Base-by-base conservation (phyloP, 192 early-diverging fungal species). In the Cladochytrium replicatum region DNA sequence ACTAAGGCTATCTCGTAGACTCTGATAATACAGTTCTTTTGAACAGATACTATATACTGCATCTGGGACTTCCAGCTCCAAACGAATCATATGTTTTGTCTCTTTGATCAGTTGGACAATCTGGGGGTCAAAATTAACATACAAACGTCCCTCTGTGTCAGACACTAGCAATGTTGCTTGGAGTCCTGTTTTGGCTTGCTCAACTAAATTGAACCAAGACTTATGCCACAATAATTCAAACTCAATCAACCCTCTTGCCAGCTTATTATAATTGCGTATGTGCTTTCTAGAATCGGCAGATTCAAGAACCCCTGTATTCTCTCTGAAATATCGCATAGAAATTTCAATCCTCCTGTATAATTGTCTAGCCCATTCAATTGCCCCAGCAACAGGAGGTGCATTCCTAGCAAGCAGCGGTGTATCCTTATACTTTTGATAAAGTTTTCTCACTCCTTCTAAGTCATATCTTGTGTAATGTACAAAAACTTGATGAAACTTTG, bases 221-320 rank as follows among this genome's bases (percentile, higher is more conserved):
- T 59, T 41, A 58, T 81, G 55, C 77, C 77, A 81, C 9, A 81
- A 48, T 32, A 79, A 22, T 44, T 81, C 77, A 50, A 77, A 81
- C 50, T 81, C 78, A 46, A 81, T 72, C 38, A 81, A 50, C 0
- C 76, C 78, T 6, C 78, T 50, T 2, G 78, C 77, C 26, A 81
- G 67, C 43, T 74, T 80, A 53, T 81, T 81, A 72, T 81, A 81
- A 58, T 81, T 80, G 25, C 69, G 62, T 32, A 81, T 77, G 48
- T 81, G 77, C 41, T 80, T 81, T 43, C 74, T 80, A 5, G 77
- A 70, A 28, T 81, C 78, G 22, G 59, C 28, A 19, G 64, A 67
- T 3, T 80, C 77, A 5, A 81, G 55, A 7, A 81, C 72, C 27
- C 46, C 42, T 6, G 78, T 80, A 46, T 72, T 65, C 28, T 38